A percentile compares a stretch with the other conserved stretches of the same genome.
phyloP scores from a whole-genome alignment of 2,329 filamentous ascomycete genomes.

The Trichoderma oligosporum region DNA sequence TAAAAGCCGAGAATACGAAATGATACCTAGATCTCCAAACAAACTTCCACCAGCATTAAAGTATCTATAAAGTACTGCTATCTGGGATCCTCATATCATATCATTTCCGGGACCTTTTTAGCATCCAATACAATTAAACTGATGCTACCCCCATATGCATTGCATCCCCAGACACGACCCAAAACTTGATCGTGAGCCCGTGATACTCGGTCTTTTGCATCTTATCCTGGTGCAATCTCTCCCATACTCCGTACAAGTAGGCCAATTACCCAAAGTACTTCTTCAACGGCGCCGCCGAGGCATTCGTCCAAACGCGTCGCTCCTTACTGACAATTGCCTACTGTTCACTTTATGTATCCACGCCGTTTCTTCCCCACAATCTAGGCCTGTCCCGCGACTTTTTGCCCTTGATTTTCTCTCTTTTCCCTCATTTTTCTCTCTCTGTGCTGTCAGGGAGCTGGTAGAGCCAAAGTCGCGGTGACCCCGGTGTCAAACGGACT shows the following conservation, averaged over 20 bases:
- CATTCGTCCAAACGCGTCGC: background rate
- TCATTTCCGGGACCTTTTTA: background rate
- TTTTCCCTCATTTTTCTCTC: background rate
- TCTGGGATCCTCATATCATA: background rate
- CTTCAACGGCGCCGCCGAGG: conserved; percentile 6
- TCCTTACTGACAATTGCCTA: background rate
- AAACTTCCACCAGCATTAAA: background rate
- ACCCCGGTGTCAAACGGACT: background rate
- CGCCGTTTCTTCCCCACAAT: conserved; percentile 14
- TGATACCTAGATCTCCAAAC: background rate
- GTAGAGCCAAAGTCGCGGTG: background rate
- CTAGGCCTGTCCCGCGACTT: conserved; percentile 1
- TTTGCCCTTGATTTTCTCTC: background rate
- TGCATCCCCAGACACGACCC: conserved; percentile 4
- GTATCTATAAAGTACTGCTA: background rate
- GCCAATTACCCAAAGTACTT: conserved; percentile 2
- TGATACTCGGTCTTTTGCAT: background rate
- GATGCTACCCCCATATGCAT: conserved; percentile 15
- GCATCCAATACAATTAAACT: conserved; percentile 9
- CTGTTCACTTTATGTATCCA: too few species aligned
- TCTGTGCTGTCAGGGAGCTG: background rate
- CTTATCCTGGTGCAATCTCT: conserved; percentile 1
- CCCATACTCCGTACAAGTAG: too few species aligned
- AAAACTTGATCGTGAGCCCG: conserved; percentile 14
- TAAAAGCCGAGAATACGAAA: too few species aligned